phyloP scores from a whole-genome alignment of 192 early-diverging fungal genomes.

The Gonapodya sp. region DNA sequence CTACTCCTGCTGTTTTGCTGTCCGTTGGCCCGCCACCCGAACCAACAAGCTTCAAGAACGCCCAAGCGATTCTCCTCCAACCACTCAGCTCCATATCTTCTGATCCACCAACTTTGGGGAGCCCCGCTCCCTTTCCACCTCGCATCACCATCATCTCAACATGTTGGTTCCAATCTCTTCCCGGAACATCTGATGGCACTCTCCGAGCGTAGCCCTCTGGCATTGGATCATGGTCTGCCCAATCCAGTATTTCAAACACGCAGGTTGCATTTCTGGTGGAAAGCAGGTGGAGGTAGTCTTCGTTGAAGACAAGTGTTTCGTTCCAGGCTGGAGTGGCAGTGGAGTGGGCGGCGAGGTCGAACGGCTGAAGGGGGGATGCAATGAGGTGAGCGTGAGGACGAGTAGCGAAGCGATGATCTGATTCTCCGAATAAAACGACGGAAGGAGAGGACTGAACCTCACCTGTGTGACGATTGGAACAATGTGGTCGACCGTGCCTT shows the following conservation, averaged over 20 bases:
- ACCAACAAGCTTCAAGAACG: constrained; percentile 33
- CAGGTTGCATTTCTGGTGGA: constrained; percentile 15
- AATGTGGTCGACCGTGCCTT: constrained; percentile 21
- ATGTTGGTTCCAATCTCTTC: no score
- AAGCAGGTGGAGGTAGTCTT: constrained; percentile 28
- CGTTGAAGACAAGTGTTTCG: constrained; percentile 32
- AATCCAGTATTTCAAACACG: constrained; percentile 41
- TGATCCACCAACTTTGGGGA: background rate
- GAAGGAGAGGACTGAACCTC: constrained; percentile 2
- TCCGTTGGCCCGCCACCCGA: no score
- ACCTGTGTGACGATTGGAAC: constrained; percentile 33
- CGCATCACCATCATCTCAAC: background rate
- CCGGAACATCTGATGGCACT: background rate
- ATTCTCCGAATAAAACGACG: constrained; percentile 13
- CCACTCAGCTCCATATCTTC: constrained; percentile 19
- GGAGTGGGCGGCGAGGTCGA: constrained; percentile 24
- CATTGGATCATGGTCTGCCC: constrained; percentile 18
- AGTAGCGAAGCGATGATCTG: constrained; percentile 12
- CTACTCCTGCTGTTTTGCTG: background rate
- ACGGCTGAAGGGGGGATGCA: constrained; percentile 23
- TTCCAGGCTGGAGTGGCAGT: constrained; percentile 35
- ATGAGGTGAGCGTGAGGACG: background rate
- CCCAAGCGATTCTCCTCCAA: constrained; percentile 38
- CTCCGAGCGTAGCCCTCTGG: constrained; percentile 3
- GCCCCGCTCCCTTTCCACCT: background rate